Conservation (phyloP, 2,329 filamentous ascomycete species). For the Zymoseptoria brevis region DNA sequence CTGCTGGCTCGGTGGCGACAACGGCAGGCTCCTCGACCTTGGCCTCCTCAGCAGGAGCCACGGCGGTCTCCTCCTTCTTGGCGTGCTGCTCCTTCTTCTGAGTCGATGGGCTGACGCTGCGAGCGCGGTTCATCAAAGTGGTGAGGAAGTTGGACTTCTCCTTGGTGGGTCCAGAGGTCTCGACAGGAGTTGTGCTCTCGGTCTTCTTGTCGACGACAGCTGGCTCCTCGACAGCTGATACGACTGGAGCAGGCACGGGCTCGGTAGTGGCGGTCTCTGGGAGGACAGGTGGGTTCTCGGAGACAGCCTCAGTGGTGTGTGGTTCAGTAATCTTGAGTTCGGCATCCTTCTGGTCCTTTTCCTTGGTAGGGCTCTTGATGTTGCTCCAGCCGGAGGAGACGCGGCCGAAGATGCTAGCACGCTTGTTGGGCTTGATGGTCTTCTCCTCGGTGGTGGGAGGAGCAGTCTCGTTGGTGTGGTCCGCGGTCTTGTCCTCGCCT, state of each 20-base stretch:
- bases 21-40: slow-evolving; percentile 16
- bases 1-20: slow-evolving; percentile 21
- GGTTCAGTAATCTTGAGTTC: slow-evolving; percentile 49
- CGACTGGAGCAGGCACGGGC: slow-evolving; percentile 21
- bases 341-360: slow-evolving; percentile 68
- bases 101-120: slow-evolving; percentile 31
- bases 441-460: slow-evolving; percentile 43
- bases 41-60: slow-evolving; percentile 11
- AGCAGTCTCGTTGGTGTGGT: slow-evolving; percentile 34
- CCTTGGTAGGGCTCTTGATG: slow-evolving; percentile 41
- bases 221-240: slow-evolving; percentile 30
- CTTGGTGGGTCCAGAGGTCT: slow-evolving; percentile 27
- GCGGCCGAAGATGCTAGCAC: slow-evolving; percentile 73
- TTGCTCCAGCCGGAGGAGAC: slow-evolving; percentile 50
- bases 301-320: slow-evolving; percentile 40
- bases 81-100: slow-evolving; percentile 29
- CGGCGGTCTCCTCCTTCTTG: slow-evolving; percentile 22
- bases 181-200: slow-evolving; percentile 33
- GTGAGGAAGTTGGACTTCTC: slow-evolving; percentile 30
- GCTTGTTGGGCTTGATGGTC: slow-evolving; percentile 66
- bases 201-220: slow-evolving; percentile 36
- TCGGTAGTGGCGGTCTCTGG: slow-evolving; percentile 38
- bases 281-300: slow-evolving; percentile 29
- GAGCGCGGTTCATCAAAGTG: slow-evolving; percentile 29
- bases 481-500: slow-evolving; percentile 35